Percentiles rank a stretch among this genome's conserved stretches.
phyloP scores from a whole-genome alignment of 2,329 filamentous ascomycete species.

The Cladophialophora psammophila region DNA sequence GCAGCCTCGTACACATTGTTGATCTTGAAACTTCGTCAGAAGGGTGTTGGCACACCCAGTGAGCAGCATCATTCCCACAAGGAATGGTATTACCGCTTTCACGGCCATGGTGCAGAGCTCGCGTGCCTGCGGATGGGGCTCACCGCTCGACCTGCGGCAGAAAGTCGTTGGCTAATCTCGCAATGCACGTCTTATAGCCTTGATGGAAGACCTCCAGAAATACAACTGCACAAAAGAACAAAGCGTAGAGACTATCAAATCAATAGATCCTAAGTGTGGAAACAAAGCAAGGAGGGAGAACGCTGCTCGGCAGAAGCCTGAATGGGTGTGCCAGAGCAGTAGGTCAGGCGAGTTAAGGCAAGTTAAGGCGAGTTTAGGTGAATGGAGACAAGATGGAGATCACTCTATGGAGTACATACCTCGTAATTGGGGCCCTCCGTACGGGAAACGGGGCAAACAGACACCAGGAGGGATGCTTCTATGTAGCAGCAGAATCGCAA shows the following conservation, averaged over 20 bases:
- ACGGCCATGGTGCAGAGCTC: slow-evolving; percentile 66
- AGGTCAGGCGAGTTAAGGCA: not conserved
- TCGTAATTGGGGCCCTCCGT: too few relatives aligned
- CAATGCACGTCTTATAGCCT: not conserved
- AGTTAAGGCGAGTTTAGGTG: too few relatives aligned
- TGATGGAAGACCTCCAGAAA: not conserved
- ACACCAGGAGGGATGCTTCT: not conserved
- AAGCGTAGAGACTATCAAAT: not conserved
- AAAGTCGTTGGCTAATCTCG: not conserved
- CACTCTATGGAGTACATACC: too few relatives aligned
- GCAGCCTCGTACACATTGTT: slow-evolving; percentile 95
- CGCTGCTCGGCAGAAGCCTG: not conserved
- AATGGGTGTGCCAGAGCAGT: not conserved
- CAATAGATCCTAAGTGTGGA: not conserved
- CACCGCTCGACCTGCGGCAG: not conserved
- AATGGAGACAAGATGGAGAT: too few relatives aligned
- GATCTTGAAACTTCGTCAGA: slow-evolving; percentile 92
- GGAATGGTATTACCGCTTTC: slow-evolving; percentile 76
- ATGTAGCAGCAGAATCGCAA: not conserved
- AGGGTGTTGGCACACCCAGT: slow-evolving; percentile 97
- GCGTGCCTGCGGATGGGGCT: slow-evolving; percentile 10
- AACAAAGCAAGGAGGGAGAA: not conserved
- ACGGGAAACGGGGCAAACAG: not conserved
- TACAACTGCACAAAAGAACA: not conserved
- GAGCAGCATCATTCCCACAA: slow-evolving; percentile 95